A percentile compares a stretch with the other conserved stretches of the same genome.
Conservation (phyloP, 2,329 filamentous ascomycete genomes). For the Aspergillus pseudotamarii region DNA sequence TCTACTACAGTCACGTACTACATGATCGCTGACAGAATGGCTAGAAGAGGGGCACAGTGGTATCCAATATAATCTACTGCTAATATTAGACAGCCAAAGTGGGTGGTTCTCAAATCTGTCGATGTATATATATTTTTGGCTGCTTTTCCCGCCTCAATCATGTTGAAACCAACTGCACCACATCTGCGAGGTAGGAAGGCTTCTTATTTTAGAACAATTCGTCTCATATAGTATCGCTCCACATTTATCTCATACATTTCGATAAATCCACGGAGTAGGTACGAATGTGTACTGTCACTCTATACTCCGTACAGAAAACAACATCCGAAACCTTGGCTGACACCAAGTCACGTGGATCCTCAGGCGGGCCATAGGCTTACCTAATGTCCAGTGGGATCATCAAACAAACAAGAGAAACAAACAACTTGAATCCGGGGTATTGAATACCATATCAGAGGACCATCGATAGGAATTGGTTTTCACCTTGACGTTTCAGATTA, state of each 20-base stretch:
- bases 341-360: background rate
- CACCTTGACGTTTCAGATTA: background rate
- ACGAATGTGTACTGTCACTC: background rate
- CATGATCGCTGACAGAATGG: background rate
- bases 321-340: background rate
- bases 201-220: background rate
- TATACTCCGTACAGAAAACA: background rate
- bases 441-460: background rate
- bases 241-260: background rate
- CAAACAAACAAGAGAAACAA: slow-evolving; percentile 9
- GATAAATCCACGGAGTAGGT: background rate
- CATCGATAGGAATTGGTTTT: background rate
- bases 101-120: background rate
- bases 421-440: slow-evolving; percentile 6
- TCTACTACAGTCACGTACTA: background rate
- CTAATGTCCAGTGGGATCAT: background rate
- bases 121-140: background rate
- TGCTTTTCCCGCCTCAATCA: background rate
- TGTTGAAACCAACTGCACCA: background rate
- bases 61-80: background rate
- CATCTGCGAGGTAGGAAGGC: background rate
- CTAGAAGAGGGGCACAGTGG: background rate
- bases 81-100: background rate
- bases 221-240: background rate
- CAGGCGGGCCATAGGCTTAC: background rate